These are phyloP conservation scores for Candida orba DNA, from an alignment of 805 yeast genomes.

Conservation along the genomic window DNA sequence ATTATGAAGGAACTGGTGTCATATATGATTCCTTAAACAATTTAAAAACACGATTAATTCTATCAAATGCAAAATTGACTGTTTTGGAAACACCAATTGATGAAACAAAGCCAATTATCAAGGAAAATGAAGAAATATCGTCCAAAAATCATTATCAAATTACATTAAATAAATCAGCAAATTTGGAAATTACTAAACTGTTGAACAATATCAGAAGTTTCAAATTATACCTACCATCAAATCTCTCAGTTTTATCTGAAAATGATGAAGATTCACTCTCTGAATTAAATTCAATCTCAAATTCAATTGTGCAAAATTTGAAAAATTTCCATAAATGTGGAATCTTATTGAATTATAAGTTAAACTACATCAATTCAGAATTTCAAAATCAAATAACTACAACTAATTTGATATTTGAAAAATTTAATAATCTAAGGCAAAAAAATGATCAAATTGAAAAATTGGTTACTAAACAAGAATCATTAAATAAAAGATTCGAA, in stretches of 20 bases:
- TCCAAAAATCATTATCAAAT: not conserved
- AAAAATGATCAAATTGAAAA: constrained; percentile 15
- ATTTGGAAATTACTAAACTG: not conserved
- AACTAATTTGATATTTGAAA: constrained; percentile 19
- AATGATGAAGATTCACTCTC: constrained; percentile 14
- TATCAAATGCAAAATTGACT: not conserved
- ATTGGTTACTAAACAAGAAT: constrained; percentile 26
- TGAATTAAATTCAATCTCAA: constrained; percentile 16
- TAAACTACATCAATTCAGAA: constrained; percentile 34
- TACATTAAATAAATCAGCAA: not conserved
- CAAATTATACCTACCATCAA: constrained; percentile 3
- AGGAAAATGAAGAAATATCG: not conserved
- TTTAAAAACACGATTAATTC: not conserved
- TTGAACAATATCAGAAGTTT: constrained; percentile 1
- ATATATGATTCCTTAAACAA: not conserved
- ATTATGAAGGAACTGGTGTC: not conserved
- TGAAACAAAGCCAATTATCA: not conserved
- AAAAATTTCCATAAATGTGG: constrained; percentile 27
- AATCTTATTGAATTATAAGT: constrained; percentile 28
- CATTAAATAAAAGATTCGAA: constrained; percentile 26
- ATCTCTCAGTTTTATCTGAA: not conserved
- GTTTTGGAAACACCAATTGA: not conserved
- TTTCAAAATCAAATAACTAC: constrained; percentile 32
- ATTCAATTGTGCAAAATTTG: constrained; percentile 12
- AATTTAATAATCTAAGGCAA: constrained; percentile 10